Base-by-base conservation (phyloP, 75 land plant genomes). In the Selaginella moellendorffii region DNA sequence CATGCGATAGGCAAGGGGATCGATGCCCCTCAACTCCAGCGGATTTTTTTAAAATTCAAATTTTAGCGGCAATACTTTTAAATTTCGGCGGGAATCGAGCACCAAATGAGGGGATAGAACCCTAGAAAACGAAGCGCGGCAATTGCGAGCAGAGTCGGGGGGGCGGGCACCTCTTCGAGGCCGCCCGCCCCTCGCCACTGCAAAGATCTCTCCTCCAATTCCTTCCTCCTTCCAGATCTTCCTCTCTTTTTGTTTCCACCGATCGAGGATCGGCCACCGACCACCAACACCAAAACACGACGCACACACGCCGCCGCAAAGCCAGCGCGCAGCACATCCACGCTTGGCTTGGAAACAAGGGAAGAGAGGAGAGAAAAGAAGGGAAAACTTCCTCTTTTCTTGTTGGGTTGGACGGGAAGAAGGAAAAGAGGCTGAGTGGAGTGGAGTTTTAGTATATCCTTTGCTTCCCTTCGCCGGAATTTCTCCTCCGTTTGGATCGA, bases 1-100 rank as follows among this genome's bases (percentile, higher is more conserved):
- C 97, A 92, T 85, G 87, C 97, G 90, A 92, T 93, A 92, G 97
- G 97, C 81, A 91, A 87, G 88, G 97, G 91, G 97, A 85, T 92
- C 95, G 97, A 92, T 88, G 87, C 97, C 97, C 93, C 95, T 86
- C 95, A 88, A 85, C 97, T 92, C 95, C 97, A 92, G n/a, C n/a
- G n/a, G 5, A 5, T 36, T 36, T 5, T 36, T 36, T 36, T 36
- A 36, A n/a, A n/a, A n/a, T n/a, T n/a, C n/a, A n/a, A n/a, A n/a
- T n/a, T n/a, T n/a, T n/a, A n/a, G n/a, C n/a, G n/a, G n/a, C n/a
- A n/a, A n/a, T n/a, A n/a, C n/a, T n/a, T n/a, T n/a, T n/a, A n/a
- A n/a, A n/a, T n/a, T n/a, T n/a, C n/a, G n/a, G n/a, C n/a, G n/a
- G n/a, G n/a, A n/a, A n/a, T n/a, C n/a, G n/a, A n/a, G n/a, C n/a